Evolutionary conservation across 164 flowering plant genomes (phyloP), one percentile per base, ranked within the genome.

Genomic region (Dillenia turbinata): DNA sequence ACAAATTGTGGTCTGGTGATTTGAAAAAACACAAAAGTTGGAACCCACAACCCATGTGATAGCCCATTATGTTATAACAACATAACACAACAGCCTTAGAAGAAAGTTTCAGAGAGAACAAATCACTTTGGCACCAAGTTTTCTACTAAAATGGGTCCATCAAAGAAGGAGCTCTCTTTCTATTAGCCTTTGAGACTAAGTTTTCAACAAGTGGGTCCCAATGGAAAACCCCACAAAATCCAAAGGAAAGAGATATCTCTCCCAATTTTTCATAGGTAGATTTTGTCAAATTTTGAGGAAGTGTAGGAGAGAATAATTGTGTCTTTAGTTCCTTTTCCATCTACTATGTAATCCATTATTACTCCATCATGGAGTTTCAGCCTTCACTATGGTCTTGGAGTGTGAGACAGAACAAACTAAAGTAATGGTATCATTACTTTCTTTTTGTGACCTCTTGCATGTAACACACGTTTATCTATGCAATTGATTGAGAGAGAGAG

Each of bases 201-300:
- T 47, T 62, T 16, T 61, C 43, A 55, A 19, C 57, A 22, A 14
- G 24, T 19, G 40, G 64, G 13, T 33, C 40, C 40, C 40, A 33
- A 33, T 33, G 40, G 40, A 33, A 33, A 33, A 33, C 58, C 83
- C 90, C 84, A 86, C 87, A 80, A 79, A 78, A 84, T 84, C 85
- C 62, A 68, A 61, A 62, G 71, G 80, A 75, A 71, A 77, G 79
- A 66, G 79, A 78, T 69, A 70, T 73, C 69, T 67, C 59, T 57
- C 40, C 6, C 40, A 33, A 33, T 33, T 33, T 33, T 61, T 70
- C 68, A 71, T 61, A 67, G 57, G 57, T 49, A 61, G 71, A 61
- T 68, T 59, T 33, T 55, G 56, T 49, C 57, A 54, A 56, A 61
- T 64, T 47, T 68, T 59, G 51, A 63, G 59, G 59, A 72, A 60